These are phyloP conservation scores for Trichoderma hamatum DNA, from an alignment of 2,329 filamentous ascomycete genomes.

Conservation along the genomic window DNA sequence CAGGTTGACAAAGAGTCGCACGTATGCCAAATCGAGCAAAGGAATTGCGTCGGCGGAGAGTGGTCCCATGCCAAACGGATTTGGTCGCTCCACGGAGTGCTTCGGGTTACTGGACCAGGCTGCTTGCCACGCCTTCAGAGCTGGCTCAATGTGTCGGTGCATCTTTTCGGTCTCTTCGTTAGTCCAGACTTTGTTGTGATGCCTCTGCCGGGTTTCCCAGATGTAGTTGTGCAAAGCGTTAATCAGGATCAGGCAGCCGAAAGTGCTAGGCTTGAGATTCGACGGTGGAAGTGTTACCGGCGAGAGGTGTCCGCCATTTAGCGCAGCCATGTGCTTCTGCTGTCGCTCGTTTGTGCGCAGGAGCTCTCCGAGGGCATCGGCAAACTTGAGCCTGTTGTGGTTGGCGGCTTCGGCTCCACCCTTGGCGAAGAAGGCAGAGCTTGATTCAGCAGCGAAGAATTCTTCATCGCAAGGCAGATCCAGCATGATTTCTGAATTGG, in stretches of 20 bases:
- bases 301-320: slow-evolving; percentile 2
- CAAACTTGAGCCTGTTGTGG: slow-evolving; percentile 75
- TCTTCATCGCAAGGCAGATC: slow-evolving; percentile 93
- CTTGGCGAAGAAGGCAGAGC: slow-evolving; percentile 77
- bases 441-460: slow-evolving; percentile 80
- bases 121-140: slow-evolving; percentile 89
- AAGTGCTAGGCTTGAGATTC: slow-evolving; percentile 81
- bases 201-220: slow-evolving; percentile 92
- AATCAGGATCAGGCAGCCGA: slow-evolving; percentile 88
- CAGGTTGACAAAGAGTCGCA: slow-evolving; percentile 91
- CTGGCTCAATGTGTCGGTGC: slow-evolving; percentile 93
- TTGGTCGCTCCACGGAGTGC: slow-evolving; percentile 82
- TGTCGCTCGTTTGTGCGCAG: slow-evolving; percentile 73
- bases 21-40: slow-evolving; percentile 86
- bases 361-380: slow-evolving; percentile 77
- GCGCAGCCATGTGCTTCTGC: slow-evolving; percentile 48
- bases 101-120: slow-evolving; percentile 87
- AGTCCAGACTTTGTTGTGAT: slow-evolving; percentile 87
- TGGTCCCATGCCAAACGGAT: slow-evolving; percentile 78
- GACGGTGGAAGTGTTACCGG: slow-evolving; percentile 55
- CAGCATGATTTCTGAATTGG: slow-evolving; percentile 89
- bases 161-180: slow-evolving; percentile 91
- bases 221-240: slow-evolving; percentile 97
- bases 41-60: slow-evolving; percentile 90
- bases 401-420: slow-evolving; percentile 72